Evolutionary conservation across 2,329 filamentous ascomycete species (phyloP), one percentile per base, ranked within the genome.

Genomic region (Nannizziopsis barbatae): DNA sequence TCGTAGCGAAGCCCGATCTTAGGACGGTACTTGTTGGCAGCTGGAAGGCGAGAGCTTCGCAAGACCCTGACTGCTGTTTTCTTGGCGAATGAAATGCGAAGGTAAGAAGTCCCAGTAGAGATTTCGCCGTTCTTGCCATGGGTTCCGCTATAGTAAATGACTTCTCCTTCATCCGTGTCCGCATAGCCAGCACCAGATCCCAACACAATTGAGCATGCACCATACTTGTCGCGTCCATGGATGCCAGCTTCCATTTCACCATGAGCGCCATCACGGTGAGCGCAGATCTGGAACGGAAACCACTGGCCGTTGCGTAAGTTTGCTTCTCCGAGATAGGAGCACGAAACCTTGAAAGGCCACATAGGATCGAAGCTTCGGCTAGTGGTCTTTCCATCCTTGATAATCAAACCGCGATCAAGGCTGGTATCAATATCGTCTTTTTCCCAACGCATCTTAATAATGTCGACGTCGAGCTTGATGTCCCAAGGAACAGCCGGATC

Each of bases 141-240:
- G 55, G 76, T 79, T 8, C 76, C 75, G 48, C 68, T 73, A 59
- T 80, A 78, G 38, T 65, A 60, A 5, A 80, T 67, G 0, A 55
- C 55, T 14, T 77, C 62, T 1, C 75, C 74, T 11, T 69, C 42
- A 56, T 80, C 76, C 5, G 61, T 57, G 51, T 80, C 73, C 0
- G 65, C 60, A 55, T 77, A 76, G 0, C 52, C 59, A 1, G 66
- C 66, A 11, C 36, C 39, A 11, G 45, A 46, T n/a, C 54, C 72
- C 6, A 81, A 62, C 0, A 83, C 70, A 32, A 81, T 71, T 0
- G 74, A 78, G 42, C 67, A 75, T 0, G 76, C 74, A 0, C 78
- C 78, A 1, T 62, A 40, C 0, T 56, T 56, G 1, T 53, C 56
- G 5, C 63, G 63, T 2, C 77, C 76, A 15, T 60, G 68, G 32